Base-by-base conservation (phyloP, 1,284 basidiomycete genomes). In the Fomitopsis betulina region DNA sequence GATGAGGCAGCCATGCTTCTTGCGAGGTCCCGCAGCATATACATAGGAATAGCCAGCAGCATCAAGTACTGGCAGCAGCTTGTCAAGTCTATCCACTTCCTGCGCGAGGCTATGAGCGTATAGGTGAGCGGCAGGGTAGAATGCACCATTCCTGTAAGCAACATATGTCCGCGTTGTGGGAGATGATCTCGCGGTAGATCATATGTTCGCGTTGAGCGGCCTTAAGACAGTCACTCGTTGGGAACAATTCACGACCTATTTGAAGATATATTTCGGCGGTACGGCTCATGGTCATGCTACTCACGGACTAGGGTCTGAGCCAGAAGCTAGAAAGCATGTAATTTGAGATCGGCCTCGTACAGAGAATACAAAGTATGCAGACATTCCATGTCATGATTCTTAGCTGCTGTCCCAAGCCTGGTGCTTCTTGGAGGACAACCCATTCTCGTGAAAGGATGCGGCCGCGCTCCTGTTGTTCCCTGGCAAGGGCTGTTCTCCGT, bases 1-100 rank as follows among this genome's bases (percentile, higher is more conserved):
- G 60, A 96, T 84, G 55, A 94, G 82, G 68, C 91, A 89, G 3
- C 94, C 94, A 65, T 96, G 94, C 51, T 82, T 82, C 73, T 96
- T 96, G 13, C 75, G 75, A 30, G 78, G 82, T 7, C 91, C 93
- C 35, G 81, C 77, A 2, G 84, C 84, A 69, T 85, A 86, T 51
- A 84, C 76, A 66, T 83, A 72, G 9, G 73, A 70, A 68, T 90
- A 92, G 10, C 83, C 83, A 23, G 82, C 82, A 27, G 74, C 70
- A 58, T 85, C 76, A 10, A 91, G 77, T 33, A 76, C 73, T 12
- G 87, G 89, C 40, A 83, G 73, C 56, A 82, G 78, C 73, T 82
- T 86, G 54, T 89, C 85, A 27, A 88, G 73, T 52, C 84, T 76
- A 65, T 93, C 91, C 1, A 91, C 89, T 77, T 93, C 91, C 88